A percentile compares a stretch with the other conserved stretches of the same genome.
Conservation (phyloP, 257 asterid species). For the Solanum etuberosum region DNA sequence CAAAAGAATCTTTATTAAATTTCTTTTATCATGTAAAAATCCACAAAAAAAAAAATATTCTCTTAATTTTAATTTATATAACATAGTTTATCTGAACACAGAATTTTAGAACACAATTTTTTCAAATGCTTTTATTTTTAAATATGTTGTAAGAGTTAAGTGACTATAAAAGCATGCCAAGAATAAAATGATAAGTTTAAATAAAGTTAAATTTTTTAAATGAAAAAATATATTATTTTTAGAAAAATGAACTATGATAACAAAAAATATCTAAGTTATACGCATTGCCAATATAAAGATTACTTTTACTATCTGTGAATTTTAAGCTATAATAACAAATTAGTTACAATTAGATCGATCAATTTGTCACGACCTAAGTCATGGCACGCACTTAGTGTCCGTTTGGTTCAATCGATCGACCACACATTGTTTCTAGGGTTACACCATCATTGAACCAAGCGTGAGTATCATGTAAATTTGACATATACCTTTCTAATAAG, state of each 20-base stretch:
- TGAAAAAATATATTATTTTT: too few relatives aligned
- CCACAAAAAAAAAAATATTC: slow-evolving; percentile 8
- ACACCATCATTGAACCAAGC: too few relatives aligned
- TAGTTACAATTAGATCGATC: not conserved
- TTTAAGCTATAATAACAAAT: not conserved
- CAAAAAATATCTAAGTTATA: too few relatives aligned
- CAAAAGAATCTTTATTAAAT: not conserved
- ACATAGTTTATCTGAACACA: not conserved
- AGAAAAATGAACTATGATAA: too few relatives aligned
- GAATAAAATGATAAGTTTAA: not conserved
- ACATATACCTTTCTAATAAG: too few relatives aligned
- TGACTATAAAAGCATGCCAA: not conserved
- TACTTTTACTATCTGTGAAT: not conserved
- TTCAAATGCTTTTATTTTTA: not conserved
- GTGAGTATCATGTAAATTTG: too few relatives aligned
- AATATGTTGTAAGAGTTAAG: not conserved
- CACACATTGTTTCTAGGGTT: too few relatives aligned
- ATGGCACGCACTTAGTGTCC: not conserved
- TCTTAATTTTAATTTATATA: slow-evolving; percentile 19
- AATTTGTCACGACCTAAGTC: too few relatives aligned
- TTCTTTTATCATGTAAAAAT: not conserved
- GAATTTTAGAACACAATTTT: not conserved
- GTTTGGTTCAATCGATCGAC: too few relatives aligned
- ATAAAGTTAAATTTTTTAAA: too few relatives aligned
- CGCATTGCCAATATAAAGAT: not conserved